phyloP scores from a whole-genome alignment of 2,329 filamentous ascomycete species.

The Xylaria hypoxylon region DNA sequence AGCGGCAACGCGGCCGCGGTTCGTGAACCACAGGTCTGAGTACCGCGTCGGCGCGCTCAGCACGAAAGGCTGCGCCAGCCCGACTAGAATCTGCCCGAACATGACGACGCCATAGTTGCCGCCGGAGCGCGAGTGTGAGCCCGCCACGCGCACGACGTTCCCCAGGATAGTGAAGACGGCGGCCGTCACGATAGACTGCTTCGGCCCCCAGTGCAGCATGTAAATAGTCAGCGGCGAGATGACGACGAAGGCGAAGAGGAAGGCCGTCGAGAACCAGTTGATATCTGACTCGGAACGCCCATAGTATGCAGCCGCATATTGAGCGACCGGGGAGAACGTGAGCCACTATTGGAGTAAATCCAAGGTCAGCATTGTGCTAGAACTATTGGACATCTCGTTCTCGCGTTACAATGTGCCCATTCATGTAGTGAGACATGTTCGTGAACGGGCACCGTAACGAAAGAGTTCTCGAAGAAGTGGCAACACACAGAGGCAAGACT shows the following conservation, averaged over 20 bases:
- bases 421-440: not conserved
- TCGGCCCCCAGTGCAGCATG: slow-evolving; percentile 83
- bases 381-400: not conserved
- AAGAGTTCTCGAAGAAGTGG: not conserved
- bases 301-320: slow-evolving; percentile 80
- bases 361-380: slow-evolving; percentile 18
- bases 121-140: slow-evolving; percentile 63
- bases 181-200: slow-evolving; percentile 78
- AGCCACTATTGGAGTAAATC: slow-evolving; percentile 74
- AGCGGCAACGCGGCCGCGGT: slow-evolving; percentile 83
- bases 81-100: slow-evolving; percentile 91
- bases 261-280: slow-evolving; percentile 93
- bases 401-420: not conserved
- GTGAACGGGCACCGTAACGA: not conserved
- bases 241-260: slow-evolving; percentile 84
- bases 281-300: slow-evolving; percentile 77
- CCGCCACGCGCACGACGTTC: slow-evolving; percentile 92
- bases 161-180: slow-evolving; percentile 81
- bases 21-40: slow-evolving; percentile 94
- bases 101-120: slow-evolving; percentile 82
- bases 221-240: slow-evolving; percentile 79
- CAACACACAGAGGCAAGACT: slow-evolving; percentile 56
- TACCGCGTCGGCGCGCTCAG: slow-evolving; percentile 90
- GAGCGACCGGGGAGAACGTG: slow-evolving; percentile 86
- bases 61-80: slow-evolving; percentile 91